phyloP scores from a whole-genome alignment of 2,329 filamentous ascomycete genomes.

The Zasmidium citrigriseum region DNA sequence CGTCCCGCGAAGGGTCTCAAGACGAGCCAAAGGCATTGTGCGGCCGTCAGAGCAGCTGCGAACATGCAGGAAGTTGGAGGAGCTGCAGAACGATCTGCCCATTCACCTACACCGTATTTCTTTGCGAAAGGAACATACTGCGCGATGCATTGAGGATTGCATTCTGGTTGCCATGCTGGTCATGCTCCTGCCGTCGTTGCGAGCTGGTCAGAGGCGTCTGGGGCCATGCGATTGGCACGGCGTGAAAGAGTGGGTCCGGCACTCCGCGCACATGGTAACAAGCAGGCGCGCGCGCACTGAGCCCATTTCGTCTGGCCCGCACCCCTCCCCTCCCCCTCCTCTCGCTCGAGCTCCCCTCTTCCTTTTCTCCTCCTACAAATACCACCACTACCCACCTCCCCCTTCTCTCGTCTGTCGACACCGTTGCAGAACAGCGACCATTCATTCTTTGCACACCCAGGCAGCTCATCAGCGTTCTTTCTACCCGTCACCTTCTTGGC shows the following conservation, averaged over 20 bases:
- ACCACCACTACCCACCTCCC: too few species aligned
- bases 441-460: neutral
- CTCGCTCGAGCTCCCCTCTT: neutral
- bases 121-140: neutral
- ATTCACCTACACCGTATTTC: neutral
- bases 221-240: neutral
- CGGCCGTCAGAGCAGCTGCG: neutral
- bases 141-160: neutral
- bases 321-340: neutral
- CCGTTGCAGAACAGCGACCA: too few species aligned
- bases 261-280: neutral
- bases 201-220: neutral
- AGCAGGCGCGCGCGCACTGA: neutral
- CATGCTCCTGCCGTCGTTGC: too few species aligned
- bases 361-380: neutral
- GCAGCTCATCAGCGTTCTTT: neutral
- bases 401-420: too few species aligned
- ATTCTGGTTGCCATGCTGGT: too few species aligned
- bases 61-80: conserved; percentile 1
- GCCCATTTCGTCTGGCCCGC: neutral
- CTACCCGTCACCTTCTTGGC: neutral
- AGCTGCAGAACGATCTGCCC: neutral
- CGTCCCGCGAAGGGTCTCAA: neutral
- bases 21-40: neutral
- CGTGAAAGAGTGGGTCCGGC: neutral